Base-by-base conservation (phyloP, 2,329 filamentous ascomycete species). In the Orbilia ellipsospora region DNA sequence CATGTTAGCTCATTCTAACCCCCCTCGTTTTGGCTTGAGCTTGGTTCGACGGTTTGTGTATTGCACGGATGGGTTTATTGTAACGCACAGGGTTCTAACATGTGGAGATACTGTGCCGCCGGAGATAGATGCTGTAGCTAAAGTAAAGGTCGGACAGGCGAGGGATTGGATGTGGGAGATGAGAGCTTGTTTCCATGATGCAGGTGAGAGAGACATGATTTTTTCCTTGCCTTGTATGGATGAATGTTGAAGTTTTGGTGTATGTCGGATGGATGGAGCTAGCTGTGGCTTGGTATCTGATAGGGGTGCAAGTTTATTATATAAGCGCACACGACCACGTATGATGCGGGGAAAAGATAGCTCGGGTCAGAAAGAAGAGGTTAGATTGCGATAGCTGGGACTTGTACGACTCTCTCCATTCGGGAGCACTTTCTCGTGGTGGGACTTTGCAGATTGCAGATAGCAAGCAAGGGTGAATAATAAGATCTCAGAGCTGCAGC, bases 121-220 rank as follows among this genome's bases (percentile, higher is more conserved):
- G 7, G 40, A 16, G 8, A 40, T 67, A 10, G 72, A 65, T 15
- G 48, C 54, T 13, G 72, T 75, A 10, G 72, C 72, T 10, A 75
- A 48, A 1, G 72, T 59, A 20, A 75, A 69, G 1, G 59, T 75
- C 6, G 57, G 72, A n/a, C 64, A 69, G 40, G 72, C 57, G 15
- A 75, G 55, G 8, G 64, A 51, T 18, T 68, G 72, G 31, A 75
- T 42, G 12, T 75, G 64, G 4, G 72, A 26, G 18, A 26, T 56
- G 52, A 75, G 18, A 8, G 65, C 52, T 26, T 68, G 52, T 45
- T 68, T 75, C 72, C 72, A 75, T 0, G 69, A 64, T 42, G 64
- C 59, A 15, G 44, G 10, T 13, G 57, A 54, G 4, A 13, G n/a
- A 10, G 63, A n/a, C 70, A 74, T 74, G 2, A 1, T 36, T 36